These are phyloP conservation scores for Hygrocybe punicea DNA, from an alignment of 768 basidiomycete species.

Conservation along the genomic window DNA sequence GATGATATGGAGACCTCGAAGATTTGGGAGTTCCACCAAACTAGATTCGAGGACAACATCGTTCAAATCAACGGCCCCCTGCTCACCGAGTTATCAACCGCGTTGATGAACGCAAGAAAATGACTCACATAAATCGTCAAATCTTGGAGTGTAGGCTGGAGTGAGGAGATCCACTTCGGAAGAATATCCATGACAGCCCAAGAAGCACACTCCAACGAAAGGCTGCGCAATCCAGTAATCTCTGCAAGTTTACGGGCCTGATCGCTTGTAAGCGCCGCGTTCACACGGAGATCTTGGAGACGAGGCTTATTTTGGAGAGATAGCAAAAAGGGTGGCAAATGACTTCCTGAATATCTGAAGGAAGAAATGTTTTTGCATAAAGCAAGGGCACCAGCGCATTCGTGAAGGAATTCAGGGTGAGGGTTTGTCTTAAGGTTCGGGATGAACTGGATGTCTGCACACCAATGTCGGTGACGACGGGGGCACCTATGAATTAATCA, in stretches of 20 bases:
- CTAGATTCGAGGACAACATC: constrained; percentile 46
- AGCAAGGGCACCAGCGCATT: constrained; percentile 48
- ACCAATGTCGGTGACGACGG: background rate
- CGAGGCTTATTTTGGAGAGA: constrained; percentile 43
- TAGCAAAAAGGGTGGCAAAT: constrained; percentile 49
- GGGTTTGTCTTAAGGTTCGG: constrained; percentile 38
- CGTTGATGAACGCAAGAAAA: background rate
- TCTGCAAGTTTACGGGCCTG: constrained; percentile 46
- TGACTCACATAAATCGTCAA: constrained; percentile 61
- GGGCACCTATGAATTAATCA: background rate
- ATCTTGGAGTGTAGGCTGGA: constrained; percentile 46
- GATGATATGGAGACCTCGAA: constrained; percentile 59
- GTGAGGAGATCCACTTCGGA: constrained; percentile 50
- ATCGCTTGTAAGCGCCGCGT: constrained; percentile 49
- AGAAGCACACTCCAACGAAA: constrained; percentile 58
- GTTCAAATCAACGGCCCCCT: constrained; percentile 60
- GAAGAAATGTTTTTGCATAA: constrained; percentile 51
- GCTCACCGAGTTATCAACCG: background rate
- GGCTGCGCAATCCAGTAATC: constrained; percentile 38
- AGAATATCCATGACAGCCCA: constrained; percentile 60
- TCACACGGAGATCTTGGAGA: constrained; percentile 48
- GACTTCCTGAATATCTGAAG: constrained; percentile 53
- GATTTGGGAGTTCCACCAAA: constrained; percentile 48
- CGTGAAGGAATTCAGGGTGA: constrained; percentile 49
- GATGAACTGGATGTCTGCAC: constrained; percentile 48